Conservation (phyloP, 257 asterid genomes). For the Solanum phureja region DNA sequence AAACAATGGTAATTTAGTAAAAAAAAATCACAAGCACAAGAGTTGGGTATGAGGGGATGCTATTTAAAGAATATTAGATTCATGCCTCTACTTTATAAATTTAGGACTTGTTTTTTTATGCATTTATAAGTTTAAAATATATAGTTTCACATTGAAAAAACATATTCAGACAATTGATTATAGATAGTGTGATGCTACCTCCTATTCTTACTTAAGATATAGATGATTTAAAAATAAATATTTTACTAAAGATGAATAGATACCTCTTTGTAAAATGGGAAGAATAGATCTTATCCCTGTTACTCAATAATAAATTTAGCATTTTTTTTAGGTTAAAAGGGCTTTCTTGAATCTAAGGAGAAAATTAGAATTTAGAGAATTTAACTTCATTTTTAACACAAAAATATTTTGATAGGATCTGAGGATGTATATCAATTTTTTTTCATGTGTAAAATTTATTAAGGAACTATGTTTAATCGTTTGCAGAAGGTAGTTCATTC, state of each 20-base stretch:
- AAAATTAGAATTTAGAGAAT: no score
- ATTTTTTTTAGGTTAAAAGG: no score
- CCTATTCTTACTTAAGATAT: background rate
- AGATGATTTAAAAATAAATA: background rate
- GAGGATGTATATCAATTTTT: no score
- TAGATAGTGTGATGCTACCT: accelerated
- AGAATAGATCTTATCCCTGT: background rate
- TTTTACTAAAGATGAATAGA: background rate
- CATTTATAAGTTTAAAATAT: background rate
- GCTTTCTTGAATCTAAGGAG: no score
- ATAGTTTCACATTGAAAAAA: background rate
- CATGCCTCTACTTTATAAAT: background rate
- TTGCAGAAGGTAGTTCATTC: no score
- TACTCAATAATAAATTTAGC: background rate
- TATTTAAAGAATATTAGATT: background rate
- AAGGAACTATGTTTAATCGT: no score
- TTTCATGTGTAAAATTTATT: no score
- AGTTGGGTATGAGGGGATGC: background rate
- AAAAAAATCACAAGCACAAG: background rate
- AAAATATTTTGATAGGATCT: no score
- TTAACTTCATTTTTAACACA: no score
- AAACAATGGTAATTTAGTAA: background rate
- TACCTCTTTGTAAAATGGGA: background rate
- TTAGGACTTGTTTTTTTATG: background rate
- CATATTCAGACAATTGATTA: background rate